Evolutionary conservation across 768 basidiomycete species (phyloP), one percentile per base, ranked within the genome.

Genomic region (Leccinum truebloodii): DNA sequence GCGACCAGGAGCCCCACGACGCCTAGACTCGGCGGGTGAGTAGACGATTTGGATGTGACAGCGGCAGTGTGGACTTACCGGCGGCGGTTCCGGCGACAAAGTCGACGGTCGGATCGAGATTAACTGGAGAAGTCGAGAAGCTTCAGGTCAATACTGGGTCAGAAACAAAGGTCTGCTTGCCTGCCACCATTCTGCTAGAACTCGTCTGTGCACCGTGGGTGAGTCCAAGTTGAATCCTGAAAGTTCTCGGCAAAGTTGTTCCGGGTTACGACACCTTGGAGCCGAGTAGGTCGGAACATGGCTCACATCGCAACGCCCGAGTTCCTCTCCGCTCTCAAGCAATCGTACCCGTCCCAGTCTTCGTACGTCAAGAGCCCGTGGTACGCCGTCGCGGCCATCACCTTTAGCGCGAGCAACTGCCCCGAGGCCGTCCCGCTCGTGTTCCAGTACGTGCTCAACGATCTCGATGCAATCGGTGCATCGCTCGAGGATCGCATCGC

Each of bases 31-130:
- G 32, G 46, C 16, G 37, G 28, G 53, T 64, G 28, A 60, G 10
- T 12, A 32, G 4, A 34, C 4, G 6, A 7, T 3, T 1, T 12
- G 18, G 18, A 35, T n/a, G n/a, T 20, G 28, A 20, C 20, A 35
- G 1, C 9, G 41, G 18, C 8, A 0, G 41, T 1, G 41, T 41
- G 4, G 0, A n/a, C 30, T 3, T 49, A 81, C 84, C 83, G 59
- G 86, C 86, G 35, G 87, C 75, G 0, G 91, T 92, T 6, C 93
- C 93, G 5, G 91, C 91, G 46, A 85, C 70, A 71, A 94, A 94
- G 70, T 95, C 90, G 22, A 91, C 72, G 2, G 82, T 82, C 2
- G 90, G 89, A 66, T 86, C 79, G 44, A 87, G 79, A 50, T 72
- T 68, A 54, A 62, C 68, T 70, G 56, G 28, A 6, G 3, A 53